Evolutionary conservation across 352 stramenopile genomes (phyloP).

Genomic region (Peronospora belbahrii): DNA sequence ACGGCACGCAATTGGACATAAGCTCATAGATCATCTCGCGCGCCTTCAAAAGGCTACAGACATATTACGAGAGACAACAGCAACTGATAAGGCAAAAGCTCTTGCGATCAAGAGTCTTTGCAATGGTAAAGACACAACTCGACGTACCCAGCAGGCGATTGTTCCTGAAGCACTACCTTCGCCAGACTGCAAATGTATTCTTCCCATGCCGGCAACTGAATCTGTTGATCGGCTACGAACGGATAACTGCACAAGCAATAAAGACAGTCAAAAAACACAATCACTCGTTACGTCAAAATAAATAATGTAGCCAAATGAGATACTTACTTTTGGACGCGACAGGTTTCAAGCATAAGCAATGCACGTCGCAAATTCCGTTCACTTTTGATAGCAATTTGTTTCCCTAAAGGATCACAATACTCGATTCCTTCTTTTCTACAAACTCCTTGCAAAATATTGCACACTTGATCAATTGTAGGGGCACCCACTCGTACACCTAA

Average conservation of each 20-base stretch:
- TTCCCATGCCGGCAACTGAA: slow-evolving; percentile 94
- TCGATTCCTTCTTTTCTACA: slow-evolving; percentile 88
- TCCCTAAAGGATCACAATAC: slow-evolving; percentile 83
- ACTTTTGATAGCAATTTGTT: slow-evolving; percentile 88
- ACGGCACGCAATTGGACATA: slow-evolving; percentile 97
- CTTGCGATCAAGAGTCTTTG: no score
- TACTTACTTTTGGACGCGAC: slow-evolving; percentile 60
- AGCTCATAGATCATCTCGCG: slow-evolving; percentile 98
- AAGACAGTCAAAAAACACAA: slow-evolving; percentile 1
- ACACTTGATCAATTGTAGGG: slow-evolving; percentile 87
- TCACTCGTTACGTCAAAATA: not conserved
- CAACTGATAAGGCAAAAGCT: not conserved
- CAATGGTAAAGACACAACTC: not conserved
- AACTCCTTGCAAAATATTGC: slow-evolving; percentile 83
- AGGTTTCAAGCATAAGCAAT: slow-evolving; percentile 97
- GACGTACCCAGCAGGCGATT: slow-evolving; percentile 86
- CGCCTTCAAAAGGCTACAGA: slow-evolving; percentile 80
- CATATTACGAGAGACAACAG: slow-evolving; percentile 1
- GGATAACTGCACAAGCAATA: slow-evolving; percentile 55
- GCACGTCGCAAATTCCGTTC: slow-evolving; percentile 94
- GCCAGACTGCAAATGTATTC: slow-evolving; percentile 93
- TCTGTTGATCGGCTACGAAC: slow-evolving; percentile 73
- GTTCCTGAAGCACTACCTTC: slow-evolving; percentile 90
- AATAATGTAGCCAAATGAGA: no score
- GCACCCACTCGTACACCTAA: slow-evolving; percentile 91